Conservation (phyloP, 768 basidiomycete species). For the Tubosaeta sp. region DNA sequence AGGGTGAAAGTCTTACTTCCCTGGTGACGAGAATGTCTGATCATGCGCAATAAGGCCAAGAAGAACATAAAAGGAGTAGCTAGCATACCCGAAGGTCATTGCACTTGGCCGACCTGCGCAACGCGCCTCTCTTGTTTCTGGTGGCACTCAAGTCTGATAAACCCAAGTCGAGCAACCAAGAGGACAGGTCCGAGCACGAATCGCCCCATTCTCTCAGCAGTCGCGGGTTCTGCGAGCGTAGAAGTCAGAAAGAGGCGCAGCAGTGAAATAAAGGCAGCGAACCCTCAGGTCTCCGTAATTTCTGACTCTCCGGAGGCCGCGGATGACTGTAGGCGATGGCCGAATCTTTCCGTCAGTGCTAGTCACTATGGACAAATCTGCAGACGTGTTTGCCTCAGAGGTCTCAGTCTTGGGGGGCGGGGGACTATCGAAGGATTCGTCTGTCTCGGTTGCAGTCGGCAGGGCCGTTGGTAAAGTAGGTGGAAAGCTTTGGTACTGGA, state of each 20-base stretch:
- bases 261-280: background rate
- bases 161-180: background rate
- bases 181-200: conserved; percentile 3
- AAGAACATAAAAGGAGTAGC: background rate
- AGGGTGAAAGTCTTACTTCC: background rate
- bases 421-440: background rate
- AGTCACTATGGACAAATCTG: conserved; percentile 7
- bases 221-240: background rate
- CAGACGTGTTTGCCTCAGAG: conserved; percentile 2
- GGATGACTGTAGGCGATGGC: background rate
- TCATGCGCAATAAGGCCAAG: background rate
- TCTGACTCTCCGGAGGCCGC: conserved; percentile 6
- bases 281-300: conserved; percentile 3
- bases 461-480: background rate
- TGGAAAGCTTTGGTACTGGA: conserved; percentile 10
- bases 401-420: conserved; percentile 4
- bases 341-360: conserved; percentile 1
- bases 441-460: background rate
- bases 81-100: conserved; percentile 12
- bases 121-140: background rate
- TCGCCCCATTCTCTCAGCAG: background rate
- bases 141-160: background rate
- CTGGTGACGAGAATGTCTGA: conserved; percentile 4
- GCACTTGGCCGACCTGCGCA: conserved; percentile 10
- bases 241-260: background rate